Evolutionary conservation across 73 alveolate genomes (phyloP).

Genomic region (Paraurostyla sp.): DNA sequence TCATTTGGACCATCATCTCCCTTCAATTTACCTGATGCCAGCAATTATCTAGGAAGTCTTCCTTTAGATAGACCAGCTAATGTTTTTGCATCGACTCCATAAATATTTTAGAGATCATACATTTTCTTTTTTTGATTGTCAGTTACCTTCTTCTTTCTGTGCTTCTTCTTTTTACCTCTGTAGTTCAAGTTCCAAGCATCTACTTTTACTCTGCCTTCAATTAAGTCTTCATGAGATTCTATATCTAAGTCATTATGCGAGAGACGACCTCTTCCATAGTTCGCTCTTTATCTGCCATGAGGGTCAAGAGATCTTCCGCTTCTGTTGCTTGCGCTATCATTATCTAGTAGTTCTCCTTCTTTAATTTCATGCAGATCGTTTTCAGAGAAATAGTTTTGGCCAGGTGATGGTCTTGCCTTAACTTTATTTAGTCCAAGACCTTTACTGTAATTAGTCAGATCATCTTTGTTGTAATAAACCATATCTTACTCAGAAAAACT

Average conservation of each 20-base stretch:
- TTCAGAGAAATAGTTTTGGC: not conserved
- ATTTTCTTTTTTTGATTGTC: constrained; percentile 1
- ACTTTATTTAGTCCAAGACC: constrained; percentile 63
- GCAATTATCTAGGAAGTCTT: not conserved
- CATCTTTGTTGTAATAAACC: constrained; percentile 69
- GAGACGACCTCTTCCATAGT: not conserved
- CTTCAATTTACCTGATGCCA: not conserved
- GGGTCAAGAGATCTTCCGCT: constrained; percentile 18
- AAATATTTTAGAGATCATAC: constrained; percentile 29
- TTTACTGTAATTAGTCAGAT: constrained; percentile 56
- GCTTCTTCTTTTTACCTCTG: constrained; percentile 34
- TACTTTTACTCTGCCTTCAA: constrained; percentile 53
- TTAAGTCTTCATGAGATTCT: constrained; percentile 18
- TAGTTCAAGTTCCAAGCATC: constrained; percentile 61
- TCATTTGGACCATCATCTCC: constrained; percentile 2
- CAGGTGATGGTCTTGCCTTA: constrained; percentile 7
- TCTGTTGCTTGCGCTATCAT: not conserved
- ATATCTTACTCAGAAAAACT: constrained; percentile 65
- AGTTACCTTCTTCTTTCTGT: constrained; percentile 46
- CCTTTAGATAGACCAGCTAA: constrained; percentile 33
- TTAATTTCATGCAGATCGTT: constrained; percentile 31
- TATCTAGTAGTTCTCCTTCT: constrained; percentile 29
- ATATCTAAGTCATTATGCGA: not conserved
- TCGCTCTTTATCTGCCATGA: not conserved
- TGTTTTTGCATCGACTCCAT: constrained; percentile 64